phyloP scores from a whole-genome alignment of 495 filamentous ascomycete genomes.

The Aspergillus conjunctus region DNA sequence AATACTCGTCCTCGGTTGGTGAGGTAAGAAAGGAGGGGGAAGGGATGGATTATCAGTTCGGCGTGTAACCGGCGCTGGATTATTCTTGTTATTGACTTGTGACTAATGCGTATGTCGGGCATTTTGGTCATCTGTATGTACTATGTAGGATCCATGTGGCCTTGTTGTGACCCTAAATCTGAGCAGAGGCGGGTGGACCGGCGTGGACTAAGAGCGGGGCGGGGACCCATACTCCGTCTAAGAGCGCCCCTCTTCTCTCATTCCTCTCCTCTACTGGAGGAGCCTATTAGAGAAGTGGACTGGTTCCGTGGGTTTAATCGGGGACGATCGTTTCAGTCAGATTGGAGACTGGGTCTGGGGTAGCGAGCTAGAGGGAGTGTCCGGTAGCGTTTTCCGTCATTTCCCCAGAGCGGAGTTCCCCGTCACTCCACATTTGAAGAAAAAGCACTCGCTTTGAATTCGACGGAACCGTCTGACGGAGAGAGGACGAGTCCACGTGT shows the following conservation, averaged over 20 bases:
- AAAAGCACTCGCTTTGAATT: background rate
- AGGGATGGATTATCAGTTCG: background rate
- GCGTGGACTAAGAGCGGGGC: slow-evolving; percentile 8
- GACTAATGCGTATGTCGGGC: background rate
- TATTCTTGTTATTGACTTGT: background rate
- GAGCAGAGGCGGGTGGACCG: background rate
- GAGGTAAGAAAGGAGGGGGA: background rate
- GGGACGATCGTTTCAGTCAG: slow-evolving; percentile 1
- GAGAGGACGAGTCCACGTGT: background rate
- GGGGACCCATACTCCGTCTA: slow-evolving; percentile 16
- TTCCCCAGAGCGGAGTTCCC: slow-evolving; percentile 3
- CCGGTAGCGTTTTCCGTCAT: background rate
- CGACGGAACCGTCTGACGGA: background rate
- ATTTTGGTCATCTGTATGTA: background rate
- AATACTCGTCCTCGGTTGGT: background rate
- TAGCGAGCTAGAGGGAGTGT: background rate
- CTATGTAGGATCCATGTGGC: background rate
- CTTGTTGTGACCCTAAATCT: background rate
- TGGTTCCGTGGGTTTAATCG: background rate
- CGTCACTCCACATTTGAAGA: background rate
- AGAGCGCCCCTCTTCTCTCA: background rate
- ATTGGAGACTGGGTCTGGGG: background rate
- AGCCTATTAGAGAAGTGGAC: background rate
- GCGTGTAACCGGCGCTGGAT: background rate
- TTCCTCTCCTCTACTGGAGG: background rate